Conservation (phyloP, 169 alveolate genomes). For the Babesia caballi region DNA sequence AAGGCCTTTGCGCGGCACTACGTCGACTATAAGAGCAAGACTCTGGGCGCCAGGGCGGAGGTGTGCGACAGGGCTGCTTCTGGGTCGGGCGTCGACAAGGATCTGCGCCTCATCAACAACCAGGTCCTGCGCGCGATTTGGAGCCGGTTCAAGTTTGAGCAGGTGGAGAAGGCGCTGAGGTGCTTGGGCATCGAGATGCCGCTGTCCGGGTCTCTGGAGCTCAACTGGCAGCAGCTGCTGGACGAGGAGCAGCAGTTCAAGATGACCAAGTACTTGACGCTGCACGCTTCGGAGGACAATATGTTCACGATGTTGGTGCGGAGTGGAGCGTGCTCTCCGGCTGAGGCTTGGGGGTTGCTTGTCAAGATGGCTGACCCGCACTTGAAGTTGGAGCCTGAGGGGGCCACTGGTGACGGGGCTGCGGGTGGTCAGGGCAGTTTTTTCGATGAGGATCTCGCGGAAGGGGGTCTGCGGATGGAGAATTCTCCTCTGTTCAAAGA, state of each 20-base stretch:
- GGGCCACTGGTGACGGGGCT: background rate
- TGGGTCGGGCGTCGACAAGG: background rate
- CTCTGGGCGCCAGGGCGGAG: background rate
- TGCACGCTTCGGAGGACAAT: slow-evolving; percentile 21
- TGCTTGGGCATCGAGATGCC: slow-evolving; percentile 44
- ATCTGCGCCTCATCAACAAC: background rate
- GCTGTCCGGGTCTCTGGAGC: background rate
- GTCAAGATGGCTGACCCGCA: slow-evolving; percentile 27
- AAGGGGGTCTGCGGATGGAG: background rate
- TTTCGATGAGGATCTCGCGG: background rate
- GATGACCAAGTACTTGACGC: slow-evolving; percentile 38
- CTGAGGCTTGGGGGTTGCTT: slow-evolving; percentile 19
- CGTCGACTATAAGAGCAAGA: slow-evolving; percentile 25
- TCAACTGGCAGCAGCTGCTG: slow-evolving; percentile 40
- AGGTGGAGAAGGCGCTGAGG: slow-evolving; percentile 24
- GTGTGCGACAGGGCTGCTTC: background rate
- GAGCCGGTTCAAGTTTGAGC: slow-evolving; percentile 31
- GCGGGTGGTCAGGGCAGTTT: background rate
- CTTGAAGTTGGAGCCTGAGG: slow-evolving; percentile 18
- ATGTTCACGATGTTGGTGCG: slow-evolving; percentile 29
- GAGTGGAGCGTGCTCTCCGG: slow-evolving; percentile 43
- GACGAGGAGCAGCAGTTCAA: slow-evolving; percentile 34
- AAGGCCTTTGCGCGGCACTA: slow-evolving; percentile 56
- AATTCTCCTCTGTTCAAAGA: background rate
- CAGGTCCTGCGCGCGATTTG: slow-evolving; percentile 11